Evolutionary conservation across 495 filamentous ascomycete species (phyloP), one percentile per base, ranked within the genome.

Genomic region (Amniculicola lignicola): DNA sequence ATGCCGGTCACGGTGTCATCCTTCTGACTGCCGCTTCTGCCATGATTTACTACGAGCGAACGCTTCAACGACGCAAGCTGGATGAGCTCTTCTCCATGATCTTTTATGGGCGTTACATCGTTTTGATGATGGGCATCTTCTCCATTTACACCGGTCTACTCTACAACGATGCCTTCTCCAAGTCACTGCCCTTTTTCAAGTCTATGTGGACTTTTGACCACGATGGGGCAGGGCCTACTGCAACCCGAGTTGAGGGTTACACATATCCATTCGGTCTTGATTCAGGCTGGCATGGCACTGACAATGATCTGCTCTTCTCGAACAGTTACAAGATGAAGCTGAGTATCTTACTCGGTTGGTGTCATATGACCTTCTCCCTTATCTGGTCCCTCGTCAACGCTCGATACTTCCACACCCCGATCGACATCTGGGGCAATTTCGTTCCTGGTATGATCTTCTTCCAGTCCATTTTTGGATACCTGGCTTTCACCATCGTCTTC

Each of bases 261-360:
- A 83, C 87, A 35, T 99, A 95, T 72, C 92, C 94, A 7, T 93
- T 98, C 69, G 93, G 93, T 57, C 74, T 98, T 54, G 93, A 99
- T 68, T 97, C 90, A 91, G 83, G 82, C 56, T 99, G 93, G 93
- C 93, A 97, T 67, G 89, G 85, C 55, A 83, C 90, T 5, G 91
- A 95, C 49, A 99, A 99, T 68, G 84, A 90, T 48, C 74, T 99
- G 24, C 77, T 97, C 19, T 99, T 97, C 75, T 82, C 80, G 59
- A 97, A 99, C 84, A 92, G 87, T 72, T 90, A 92, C 81, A 99
- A 99, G 83, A 97, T 99, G 93, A 99, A 99, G 79, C 86, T 98
- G 69, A 90, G 87, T 77, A 94, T 99, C 66, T 75, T 96, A 53
- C 76, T 99, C 62, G 93, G 93, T 44, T 99, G 93, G 93, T 79